These are phyloP conservation scores for Neurospora discreta DNA, from an alignment of 495 filamentous ascomycete genomes.

Conservation along the genomic window DNA sequence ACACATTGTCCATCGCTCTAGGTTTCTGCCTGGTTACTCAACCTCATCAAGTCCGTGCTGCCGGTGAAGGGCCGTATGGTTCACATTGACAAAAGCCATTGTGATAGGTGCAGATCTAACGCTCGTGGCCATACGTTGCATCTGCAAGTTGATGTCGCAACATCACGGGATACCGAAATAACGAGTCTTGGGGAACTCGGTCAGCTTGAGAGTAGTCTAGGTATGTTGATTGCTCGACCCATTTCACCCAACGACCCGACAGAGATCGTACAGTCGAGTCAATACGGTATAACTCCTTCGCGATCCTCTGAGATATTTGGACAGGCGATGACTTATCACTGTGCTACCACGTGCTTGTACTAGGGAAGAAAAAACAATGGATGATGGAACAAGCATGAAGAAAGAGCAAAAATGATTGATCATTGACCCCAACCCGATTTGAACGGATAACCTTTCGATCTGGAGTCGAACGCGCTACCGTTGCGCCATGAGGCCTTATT, in stretches of 20 bases:
- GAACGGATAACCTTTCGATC: slow-evolving; percentile 24
- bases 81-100: not conserved
- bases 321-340: not conserved
- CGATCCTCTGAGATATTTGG: not conserved
- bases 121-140: not conserved
- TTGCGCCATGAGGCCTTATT: slow-evolving; percentile 19
- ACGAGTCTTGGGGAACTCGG: not conserved
- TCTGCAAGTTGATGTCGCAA: not conserved
- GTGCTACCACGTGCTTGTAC: not conserved
- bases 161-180: not conserved
- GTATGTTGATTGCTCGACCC: not conserved
- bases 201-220: not conserved
- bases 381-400: not conserved
- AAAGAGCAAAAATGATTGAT: not conserved
- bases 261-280: not conserved
- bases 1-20: not conserved
- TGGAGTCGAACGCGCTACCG: slow-evolving; percentile 17
- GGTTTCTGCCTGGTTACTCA: not conserved
- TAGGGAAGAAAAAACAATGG: not conserved
- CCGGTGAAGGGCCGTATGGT: not conserved
- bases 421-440: not conserved
- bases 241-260: not conserved
- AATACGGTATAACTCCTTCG: not conserved
- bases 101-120: not conserved
- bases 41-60: not conserved